Conservation (phyloP, 2,329 filamentous ascomycete genomes). For the Penicillium brasilianum region DNA sequence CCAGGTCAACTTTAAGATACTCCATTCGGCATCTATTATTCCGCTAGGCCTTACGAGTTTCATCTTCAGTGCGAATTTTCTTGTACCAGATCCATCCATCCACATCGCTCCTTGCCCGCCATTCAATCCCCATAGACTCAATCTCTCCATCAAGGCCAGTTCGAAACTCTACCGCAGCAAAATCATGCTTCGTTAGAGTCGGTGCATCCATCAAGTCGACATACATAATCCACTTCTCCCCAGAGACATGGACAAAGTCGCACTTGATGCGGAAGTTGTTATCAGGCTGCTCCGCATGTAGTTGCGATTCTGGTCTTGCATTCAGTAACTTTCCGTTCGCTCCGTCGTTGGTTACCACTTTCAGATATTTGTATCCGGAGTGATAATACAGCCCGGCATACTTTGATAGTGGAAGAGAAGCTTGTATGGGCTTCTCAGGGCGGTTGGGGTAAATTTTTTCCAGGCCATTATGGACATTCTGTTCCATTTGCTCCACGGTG, state of each 20-base stretch:
- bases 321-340: background rate
- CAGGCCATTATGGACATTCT: background rate
- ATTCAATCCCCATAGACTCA: background rate
- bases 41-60: background rate
- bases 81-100: constrained; percentile 1
- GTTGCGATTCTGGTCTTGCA: background rate
- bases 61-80: background rate
- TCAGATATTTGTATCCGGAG: background rate
- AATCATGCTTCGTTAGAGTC: background rate
- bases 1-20: background rate
- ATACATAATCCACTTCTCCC: constrained; percentile 1
- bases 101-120: background rate
- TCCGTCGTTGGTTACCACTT: background rate
- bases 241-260: background rate
- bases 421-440: background rate
- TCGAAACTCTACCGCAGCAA: constrained; percentile 1
- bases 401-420: background rate
- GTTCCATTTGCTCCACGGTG: background rate
- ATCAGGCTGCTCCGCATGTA: background rate
- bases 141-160: background rate
- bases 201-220: background rate
- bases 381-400: constrained; percentile 5
- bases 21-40: too few species aligned
- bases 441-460: background rate
- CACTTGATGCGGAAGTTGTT: background rate